Evolutionary conservation across 2,329 filamentous ascomycete genomes (phyloP).

Genomic region (Colletotrichum lini): DNA sequence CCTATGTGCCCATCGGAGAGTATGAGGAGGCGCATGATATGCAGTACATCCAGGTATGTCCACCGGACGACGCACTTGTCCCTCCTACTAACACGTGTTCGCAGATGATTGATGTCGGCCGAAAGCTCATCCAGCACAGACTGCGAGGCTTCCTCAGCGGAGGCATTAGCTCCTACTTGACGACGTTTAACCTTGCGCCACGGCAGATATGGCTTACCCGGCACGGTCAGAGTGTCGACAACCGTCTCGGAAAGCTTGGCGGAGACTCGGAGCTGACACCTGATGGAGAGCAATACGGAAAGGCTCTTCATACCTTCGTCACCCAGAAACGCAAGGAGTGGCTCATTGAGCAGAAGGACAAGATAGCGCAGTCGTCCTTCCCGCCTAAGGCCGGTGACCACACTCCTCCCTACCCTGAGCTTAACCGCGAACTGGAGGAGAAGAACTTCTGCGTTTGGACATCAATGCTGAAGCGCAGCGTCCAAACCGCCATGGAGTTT

Average conservation of each 20-base stretch:
- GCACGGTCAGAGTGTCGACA: constrained; percentile 92
- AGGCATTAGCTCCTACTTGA: constrained; percentile 93
- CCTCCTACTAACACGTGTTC: constrained; percentile 46
- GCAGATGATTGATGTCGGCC: constrained; percentile 94
- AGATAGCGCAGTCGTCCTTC: constrained; percentile 82
- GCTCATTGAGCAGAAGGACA: constrained; percentile 86
- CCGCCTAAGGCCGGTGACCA: constrained; percentile 93
- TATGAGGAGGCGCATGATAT: constrained; percentile 93
- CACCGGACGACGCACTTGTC: background rate
- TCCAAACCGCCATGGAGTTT: constrained; percentile 91
- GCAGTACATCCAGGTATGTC: constrained; percentile 85
- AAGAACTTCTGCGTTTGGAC: constrained; percentile 99
- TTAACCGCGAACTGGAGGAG: constrained; percentile 76
- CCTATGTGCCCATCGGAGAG: constrained; percentile 90
- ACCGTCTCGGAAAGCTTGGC: constrained; percentile 88
- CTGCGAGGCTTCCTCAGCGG: constrained; percentile 93
- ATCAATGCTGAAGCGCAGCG: constrained; percentile 92
- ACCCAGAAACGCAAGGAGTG: constrained; percentile 84
- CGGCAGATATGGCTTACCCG: constrained; percentile 98
- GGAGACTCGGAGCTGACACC: constrained; percentile 89
- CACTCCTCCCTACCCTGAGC: constrained; percentile 94
- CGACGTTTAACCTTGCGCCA: constrained; percentile 96
- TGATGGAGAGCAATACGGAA: constrained; percentile 84
- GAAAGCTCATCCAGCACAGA: constrained; percentile 92
- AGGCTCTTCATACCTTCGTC: constrained; percentile 86